Evolutionary conservation across 1,284 basidiomycete genomes (phyloP).

Genomic region (Sporisorium iseilematis-ciliati): DNA sequence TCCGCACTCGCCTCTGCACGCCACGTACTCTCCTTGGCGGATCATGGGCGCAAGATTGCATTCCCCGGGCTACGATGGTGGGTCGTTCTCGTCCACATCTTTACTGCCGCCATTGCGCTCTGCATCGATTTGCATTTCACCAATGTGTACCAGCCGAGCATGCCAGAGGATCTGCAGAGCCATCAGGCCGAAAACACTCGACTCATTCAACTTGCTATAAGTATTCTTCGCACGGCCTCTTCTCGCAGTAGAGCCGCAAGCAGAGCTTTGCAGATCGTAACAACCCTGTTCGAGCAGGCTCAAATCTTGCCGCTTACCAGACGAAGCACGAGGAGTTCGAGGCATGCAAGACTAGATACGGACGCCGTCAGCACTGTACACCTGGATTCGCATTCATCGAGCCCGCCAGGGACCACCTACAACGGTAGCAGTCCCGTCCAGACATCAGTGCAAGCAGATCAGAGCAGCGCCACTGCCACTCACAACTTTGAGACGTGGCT

Average conservation of each 20-base stretch:
- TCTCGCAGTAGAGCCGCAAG: slow-evolving; percentile 2
- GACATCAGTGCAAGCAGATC: neutral
- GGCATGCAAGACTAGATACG: neutral
- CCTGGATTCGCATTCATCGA: neutral
- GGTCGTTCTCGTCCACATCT: slow-evolving; percentile 7
- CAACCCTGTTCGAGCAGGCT: slow-evolving; percentile 4
- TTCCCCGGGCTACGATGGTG: slow-evolving; percentile 4
- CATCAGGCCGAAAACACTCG: neutral
- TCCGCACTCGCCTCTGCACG: slow-evolving; percentile 8
- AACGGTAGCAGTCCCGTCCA: neutral
- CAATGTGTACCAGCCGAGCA: neutral
- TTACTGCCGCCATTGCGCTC: slow-evolving; percentile 5
- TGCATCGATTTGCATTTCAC: slow-evolving; percentile 7
- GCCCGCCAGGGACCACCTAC: neutral
- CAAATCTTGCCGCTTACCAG: neutral
- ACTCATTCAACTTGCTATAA: slow-evolving; percentile 2
- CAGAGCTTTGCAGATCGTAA: slow-evolving; percentile 4
- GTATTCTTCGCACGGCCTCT: neutral
- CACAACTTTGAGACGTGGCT: slow-evolving; percentile 6
- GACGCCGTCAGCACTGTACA: neutral
- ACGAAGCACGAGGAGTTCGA: neutral
- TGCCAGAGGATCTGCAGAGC: neutral
- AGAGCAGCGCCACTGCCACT: neutral
- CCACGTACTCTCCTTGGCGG: slow-evolving; percentile 1
- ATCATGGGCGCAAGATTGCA: neutral